Percentiles rank a stretch among this genome's conserved stretches.
phyloP scores from a whole-genome alignment of 2,329 filamentous ascomycete genomes.

The Fusarium transvaalense region DNA sequence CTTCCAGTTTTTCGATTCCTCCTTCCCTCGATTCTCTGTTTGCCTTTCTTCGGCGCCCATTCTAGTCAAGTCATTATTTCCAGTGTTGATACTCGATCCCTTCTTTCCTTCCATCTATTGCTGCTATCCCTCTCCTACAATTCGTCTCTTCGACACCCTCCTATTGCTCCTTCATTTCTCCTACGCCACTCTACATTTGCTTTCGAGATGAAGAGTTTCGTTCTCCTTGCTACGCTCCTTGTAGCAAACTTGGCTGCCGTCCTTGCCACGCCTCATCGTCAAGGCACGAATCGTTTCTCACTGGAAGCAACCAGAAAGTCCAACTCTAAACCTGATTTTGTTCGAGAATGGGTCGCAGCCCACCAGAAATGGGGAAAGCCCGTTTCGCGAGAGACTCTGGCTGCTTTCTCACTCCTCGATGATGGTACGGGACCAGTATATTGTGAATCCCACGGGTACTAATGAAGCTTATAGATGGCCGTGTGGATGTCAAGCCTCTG shows the following conservation, averaged over 20 bases:
- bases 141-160: neutral
- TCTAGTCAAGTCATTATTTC: neutral
- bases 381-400: conserved; percentile 33
- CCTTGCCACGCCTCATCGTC: conserved; percentile 23
- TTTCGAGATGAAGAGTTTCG: conserved; percentile 31
- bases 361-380: conserved; percentile 53
- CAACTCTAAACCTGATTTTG: conserved; percentile 49
- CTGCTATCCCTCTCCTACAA: neutral
- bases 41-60: neutral
- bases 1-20: neutral
- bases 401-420: conserved; percentile 48
- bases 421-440: conserved; percentile 40
- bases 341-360: conserved; percentile 52
- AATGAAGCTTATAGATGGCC: conserved; percentile 48
- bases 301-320: conserved; percentile 45
- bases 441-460: neutral
- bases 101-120: neutral
- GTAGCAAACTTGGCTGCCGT: conserved; percentile 25
- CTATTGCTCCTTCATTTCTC: neutral
- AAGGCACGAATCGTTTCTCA: conserved; percentile 46
- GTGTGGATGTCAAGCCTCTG: conserved; percentile 53
- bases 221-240: conserved; percentile 35
- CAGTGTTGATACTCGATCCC: neutral
- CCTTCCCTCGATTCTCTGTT: conserved; percentile 2
- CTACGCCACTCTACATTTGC: neutral